A percentile compares a stretch with the other conserved stretches of the same genome.
Evolutionary conservation across 2,329 filamentous ascomycete genomes (phyloP).

Genomic region (Fusarium torreyae): DNA sequence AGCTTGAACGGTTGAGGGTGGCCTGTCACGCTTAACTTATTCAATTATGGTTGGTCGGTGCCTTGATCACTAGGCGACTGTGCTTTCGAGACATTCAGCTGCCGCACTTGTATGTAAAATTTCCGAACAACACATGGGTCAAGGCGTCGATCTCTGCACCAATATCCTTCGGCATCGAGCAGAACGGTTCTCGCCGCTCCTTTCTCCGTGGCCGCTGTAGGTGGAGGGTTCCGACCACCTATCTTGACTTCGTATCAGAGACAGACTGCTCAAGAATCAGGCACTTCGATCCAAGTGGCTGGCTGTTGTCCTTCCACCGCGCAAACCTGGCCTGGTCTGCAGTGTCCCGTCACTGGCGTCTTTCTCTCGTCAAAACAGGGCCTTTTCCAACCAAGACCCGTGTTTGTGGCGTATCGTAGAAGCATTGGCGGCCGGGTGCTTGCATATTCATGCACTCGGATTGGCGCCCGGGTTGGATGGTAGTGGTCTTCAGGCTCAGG

Average conservation of each 20-base stretch:
- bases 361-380: conserved; percentile 46
- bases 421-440: conserved; percentile 63
- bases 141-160: conserved; percentile 29
- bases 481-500: conserved; percentile 42
- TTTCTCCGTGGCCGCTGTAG: conserved; percentile 9
- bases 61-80: conserved; percentile 40
- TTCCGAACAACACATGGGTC: conserved; percentile 24
- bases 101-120: conserved; percentile 27
- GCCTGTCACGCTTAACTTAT: conserved; percentile 25
- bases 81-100: conserved; percentile 15
- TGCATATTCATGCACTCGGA: conserved; percentile 62
- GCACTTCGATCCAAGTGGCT: conserved; percentile 44
- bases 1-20: conserved; percentile 42
- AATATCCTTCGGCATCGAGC: conserved; percentile 16
- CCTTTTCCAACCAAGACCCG: conserved; percentile 58
- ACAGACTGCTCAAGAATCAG: conserved; percentile 35
- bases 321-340: conserved; percentile 47
- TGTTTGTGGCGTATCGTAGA: conserved; percentile 65
- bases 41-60: conserved; percentile 41
- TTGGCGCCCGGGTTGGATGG: conserved; percentile 35
- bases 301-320: conserved; percentile 31
- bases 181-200: conserved; percentile 24
- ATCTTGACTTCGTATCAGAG: conserved; percentile 42
- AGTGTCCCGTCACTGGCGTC: conserved; percentile 49
- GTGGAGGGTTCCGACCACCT: conserved; percentile 17